phyloP scores from a whole-genome alignment of 2,329 filamentous ascomycete species.

The Lachnellula hyalina region DNA sequence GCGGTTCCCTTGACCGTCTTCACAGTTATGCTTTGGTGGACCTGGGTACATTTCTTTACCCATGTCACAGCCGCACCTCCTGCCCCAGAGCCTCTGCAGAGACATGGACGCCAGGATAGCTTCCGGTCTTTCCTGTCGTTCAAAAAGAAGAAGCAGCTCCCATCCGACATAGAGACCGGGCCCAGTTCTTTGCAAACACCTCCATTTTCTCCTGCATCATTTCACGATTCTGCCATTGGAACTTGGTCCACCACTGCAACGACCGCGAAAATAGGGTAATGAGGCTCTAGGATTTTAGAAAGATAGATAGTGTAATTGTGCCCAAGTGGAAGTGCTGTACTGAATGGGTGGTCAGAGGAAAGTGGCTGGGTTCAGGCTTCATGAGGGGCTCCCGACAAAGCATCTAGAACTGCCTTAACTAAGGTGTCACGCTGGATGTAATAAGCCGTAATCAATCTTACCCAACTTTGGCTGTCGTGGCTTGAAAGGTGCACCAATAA shows the following conservation, averaged over 20 bases:
- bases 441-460: not conserved
- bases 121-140: conserved; percentile 1
- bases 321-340: too few relatives aligned
- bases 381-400: not conserved
- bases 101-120: conserved; percentile 2
- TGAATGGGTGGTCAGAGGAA: not conserved
- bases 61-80: not conserved
- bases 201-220: not conserved
- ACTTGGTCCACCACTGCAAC: conserved; percentile 11
- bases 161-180: conserved; percentile 2
- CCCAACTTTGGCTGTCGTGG: too few relatives aligned
- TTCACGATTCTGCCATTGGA: not conserved
- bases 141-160: not conserved
- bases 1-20: conserved; percentile 18
- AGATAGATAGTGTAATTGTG: too few relatives aligned
- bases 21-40: conserved; percentile 19
- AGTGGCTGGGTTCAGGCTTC: not conserved
- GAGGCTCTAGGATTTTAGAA: not conserved
- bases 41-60: conserved; percentile 16
- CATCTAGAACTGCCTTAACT: not conserved
- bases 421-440: not conserved
- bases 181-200: not conserved
- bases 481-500: not conserved
- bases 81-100: not conserved
- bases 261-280: conserved; percentile 3